phyloP scores from a whole-genome alignment of 768 basidiomycete species.

The Tulasnella sp. region DNA sequence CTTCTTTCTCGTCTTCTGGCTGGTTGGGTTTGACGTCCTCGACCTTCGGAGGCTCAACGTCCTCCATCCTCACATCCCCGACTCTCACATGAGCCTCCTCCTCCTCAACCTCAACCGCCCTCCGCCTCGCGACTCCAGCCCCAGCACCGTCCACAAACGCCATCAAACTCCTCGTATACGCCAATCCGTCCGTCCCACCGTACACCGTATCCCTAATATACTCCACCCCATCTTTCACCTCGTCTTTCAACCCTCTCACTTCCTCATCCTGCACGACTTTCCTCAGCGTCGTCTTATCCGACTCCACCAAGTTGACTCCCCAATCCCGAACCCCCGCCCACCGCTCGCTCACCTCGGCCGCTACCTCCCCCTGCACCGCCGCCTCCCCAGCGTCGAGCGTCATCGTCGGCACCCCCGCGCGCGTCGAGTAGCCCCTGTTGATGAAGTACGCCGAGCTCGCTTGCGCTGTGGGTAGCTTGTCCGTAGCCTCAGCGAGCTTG shows the following conservation, averaged over 20 bases:
- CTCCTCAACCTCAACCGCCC: neutral
- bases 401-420: neutral
- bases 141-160: conserved; percentile 40
- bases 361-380: no score
- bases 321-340: neutral
- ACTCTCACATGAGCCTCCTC: no score
- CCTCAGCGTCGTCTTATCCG: no score
- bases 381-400: neutral
- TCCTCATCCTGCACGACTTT: neutral
- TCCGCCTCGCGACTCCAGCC: neutral
- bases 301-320: neutral
- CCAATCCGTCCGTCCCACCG: conserved; percentile 63
- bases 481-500: no score
- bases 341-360: neutral
- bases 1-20: no score
- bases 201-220: conserved; percentile 66
- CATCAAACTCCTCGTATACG: conserved; percentile 65
- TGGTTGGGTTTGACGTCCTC: neutral
- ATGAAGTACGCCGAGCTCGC: neutral
- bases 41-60: neutral
- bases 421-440: neutral
- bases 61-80: no score
- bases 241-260: neutral
- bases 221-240: conserved; percentile 37
- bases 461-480: no score